Percentiles rank a stretch among this genome's conserved stretches.
These are phyloP conservation scores for Fragaria ananassa DNA, from an alignment of 306 rosid genomes.

Conservation along the genomic window DNA sequence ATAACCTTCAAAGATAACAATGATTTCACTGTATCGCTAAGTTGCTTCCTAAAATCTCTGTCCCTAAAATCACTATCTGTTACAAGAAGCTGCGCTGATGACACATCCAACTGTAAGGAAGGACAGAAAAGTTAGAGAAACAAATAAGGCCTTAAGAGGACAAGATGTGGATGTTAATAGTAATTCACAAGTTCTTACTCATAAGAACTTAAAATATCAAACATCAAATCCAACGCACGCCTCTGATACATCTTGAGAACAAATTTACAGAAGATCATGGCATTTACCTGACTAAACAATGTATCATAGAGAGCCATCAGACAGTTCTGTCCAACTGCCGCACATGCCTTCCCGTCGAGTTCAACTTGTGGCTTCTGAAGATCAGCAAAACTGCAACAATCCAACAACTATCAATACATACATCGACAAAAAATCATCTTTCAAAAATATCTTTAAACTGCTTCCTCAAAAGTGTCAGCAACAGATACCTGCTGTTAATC, in stretches of 20 bases:
- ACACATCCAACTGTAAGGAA: conserved; percentile 72
- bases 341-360: conserved; percentile 97
- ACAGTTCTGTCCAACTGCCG: conserved; percentile 93
- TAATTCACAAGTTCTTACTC: not conserved
- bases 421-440: not conserved
- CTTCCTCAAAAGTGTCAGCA: conserved; percentile 1
- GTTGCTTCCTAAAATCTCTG: conserved; percentile 81
- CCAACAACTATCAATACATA: conserved; percentile 11
- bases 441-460: not conserved
- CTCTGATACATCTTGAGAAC: not conserved
- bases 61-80: conserved; percentile 95
- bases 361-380: conserved; percentile 95
- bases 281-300: conserved; percentile 80
- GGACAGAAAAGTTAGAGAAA: conserved; percentile 23
- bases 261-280: conserved; percentile 7
- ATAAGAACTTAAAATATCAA: not conserved
- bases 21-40: conserved; percentile 69
- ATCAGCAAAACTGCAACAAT: conserved; percentile 76
- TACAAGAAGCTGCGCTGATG: conserved; percentile 96
- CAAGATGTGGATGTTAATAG: not conserved
- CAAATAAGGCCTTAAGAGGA: conserved; percentile 5
- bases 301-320: conserved; percentile 93
- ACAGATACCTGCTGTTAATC: conserved; percentile 75
- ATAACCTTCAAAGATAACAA: conserved; percentile 66
- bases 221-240: not conserved